Conservation (phyloP, 345 rosid genomes). For the Aethionema arabicum region DNA sequence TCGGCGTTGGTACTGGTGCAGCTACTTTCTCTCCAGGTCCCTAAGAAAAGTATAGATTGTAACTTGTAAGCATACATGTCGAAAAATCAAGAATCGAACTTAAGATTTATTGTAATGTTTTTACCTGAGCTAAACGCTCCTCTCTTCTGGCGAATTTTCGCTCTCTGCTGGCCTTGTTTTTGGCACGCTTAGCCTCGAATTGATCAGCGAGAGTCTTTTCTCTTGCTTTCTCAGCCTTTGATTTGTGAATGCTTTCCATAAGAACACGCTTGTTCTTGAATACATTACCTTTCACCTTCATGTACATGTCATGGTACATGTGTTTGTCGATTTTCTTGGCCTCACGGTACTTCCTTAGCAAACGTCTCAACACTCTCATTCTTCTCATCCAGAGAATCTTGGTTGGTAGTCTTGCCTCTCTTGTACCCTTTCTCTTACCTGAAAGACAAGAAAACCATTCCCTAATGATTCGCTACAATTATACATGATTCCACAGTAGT, state of each 20-base stretch:
- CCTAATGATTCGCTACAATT: not conserved
- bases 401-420: conserved; percentile 51
- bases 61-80: not conserved
- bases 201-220: conserved; percentile 47
- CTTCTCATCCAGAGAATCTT: conserved; percentile 24
- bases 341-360: conserved; percentile 46
- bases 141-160: conserved; percentile 45
- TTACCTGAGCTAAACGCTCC: conserved; percentile 44
- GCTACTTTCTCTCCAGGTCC: conserved; percentile 6
- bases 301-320: conserved; percentile 53
- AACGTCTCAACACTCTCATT: conserved; percentile 47
- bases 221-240: conserved; percentile 50
- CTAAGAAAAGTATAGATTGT: not conserved
- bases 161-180: conserved; percentile 51
- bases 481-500: not conserved
- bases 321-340: conserved; percentile 51
- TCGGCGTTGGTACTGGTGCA: not conserved
- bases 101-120: not conserved
- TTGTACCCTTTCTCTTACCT: conserved; percentile 50
- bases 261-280: conserved; percentile 51
- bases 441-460: not conserved
- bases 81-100: not conserved
- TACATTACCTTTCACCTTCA: conserved; percentile 11
- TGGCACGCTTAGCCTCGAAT: conserved; percentile 47
- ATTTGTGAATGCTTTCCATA: conserved; percentile 49